Percentiles rank a stretch among this genome's conserved stretches.
Evolutionary conservation across 106 monocot species (phyloP).

Genomic region (Platanthera guangdongensis): DNA sequence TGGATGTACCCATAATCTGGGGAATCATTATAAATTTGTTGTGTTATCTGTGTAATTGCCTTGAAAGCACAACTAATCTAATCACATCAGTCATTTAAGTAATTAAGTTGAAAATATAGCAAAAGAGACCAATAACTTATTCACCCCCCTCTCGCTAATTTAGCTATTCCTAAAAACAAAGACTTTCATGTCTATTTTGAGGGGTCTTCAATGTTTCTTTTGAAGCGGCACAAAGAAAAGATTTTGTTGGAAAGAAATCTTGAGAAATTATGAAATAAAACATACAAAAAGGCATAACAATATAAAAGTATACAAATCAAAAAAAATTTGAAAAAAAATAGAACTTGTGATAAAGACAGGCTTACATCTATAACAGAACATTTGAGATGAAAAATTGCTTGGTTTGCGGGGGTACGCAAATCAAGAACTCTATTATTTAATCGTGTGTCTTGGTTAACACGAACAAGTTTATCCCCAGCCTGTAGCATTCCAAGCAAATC

Average conservation of each 20-base stretch:
- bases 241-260: background rate
- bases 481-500: conserved; percentile 12
- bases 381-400: conserved; percentile 61
- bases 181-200: too few species aligned
- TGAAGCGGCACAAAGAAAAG: too few species aligned
- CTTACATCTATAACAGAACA: conserved; percentile 57
- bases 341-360: background rate
- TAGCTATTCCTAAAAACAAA: too few species aligned
- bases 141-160: too few species aligned
- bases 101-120: too few species aligned
- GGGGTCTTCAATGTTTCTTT: too few species aligned
- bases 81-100: too few species aligned
- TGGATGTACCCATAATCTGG: too few species aligned
- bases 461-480: conserved; percentile 71
- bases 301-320: background rate
- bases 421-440: conserved; percentile 72
- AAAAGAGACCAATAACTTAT: too few species aligned
- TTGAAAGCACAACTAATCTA: background rate
- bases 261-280: background rate
- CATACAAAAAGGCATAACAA: background rate
- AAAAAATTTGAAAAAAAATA: background rate
- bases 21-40: too few species aligned
- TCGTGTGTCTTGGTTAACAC: conserved; percentile 82
- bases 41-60: too few species aligned
- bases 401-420: conserved; percentile 76